Base-by-base conservation (phyloP, 805 yeast species). In the Candida chauliodis region DNA sequence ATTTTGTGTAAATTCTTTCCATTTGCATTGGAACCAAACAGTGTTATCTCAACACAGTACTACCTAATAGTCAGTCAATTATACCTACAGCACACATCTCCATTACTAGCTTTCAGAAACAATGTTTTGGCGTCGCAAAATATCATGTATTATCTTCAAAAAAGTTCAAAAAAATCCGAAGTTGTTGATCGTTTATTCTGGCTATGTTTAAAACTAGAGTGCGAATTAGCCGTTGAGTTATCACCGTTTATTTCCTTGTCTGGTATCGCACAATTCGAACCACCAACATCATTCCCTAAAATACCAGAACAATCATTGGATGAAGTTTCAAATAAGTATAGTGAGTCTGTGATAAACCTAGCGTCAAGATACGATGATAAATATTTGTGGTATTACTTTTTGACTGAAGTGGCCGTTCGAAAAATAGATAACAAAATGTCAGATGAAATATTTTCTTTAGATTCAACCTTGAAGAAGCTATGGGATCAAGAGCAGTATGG, bases 381-480 rank as follows among this genome's bases (percentile, higher is more conserved):
- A 34, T 56, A 59, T 40, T 51, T 65, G 16, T 66, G 71, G 72
- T 63, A 61, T 45, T 65, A 44, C 34, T 66, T 58, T 40, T 46
- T 65, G 29, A 65, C 69, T 0, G 72, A 66, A 41, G 53, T 62
- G 5, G 72, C 72, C 0, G 60, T 63, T 14, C 46, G 71, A 20
- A 64, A 65, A 46, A 54, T 64, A 14, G 72, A 65, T 40, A 66
- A 66, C 46, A 50, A 44, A 19, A 47, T 66, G 51, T 60, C 46
- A 40, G 62, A 63, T 42, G 69, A 66, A 22, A 33, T 61, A 8
- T 62, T 50, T 40, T 43, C 57, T 0, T 42, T 41, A 23, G 50
- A 45, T 16, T 33, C 43, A 6, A 27, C 32, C 2, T 23, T 37
- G 5, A 32, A 42, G 5, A 30, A 30, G 5, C 26, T 41, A 4